Evolutionary conservation across 768 basidiomycete species (phyloP).

Genomic region (Mycena epipterygia): DNA sequence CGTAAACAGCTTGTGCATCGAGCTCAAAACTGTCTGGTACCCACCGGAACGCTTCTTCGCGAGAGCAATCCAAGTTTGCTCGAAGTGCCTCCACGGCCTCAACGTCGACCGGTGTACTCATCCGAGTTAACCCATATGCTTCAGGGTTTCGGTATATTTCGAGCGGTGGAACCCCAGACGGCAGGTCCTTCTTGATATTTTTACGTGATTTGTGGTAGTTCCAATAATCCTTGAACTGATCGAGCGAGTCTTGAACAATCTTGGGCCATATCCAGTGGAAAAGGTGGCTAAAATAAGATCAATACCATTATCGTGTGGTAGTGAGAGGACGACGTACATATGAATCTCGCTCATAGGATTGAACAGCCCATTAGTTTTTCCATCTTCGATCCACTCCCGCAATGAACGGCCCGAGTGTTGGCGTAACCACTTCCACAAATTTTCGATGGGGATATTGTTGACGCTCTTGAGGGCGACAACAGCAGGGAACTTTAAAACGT

Average conservation of each 20-base stretch:
- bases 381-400: not conserved
- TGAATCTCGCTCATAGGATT: not conserved
- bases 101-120: not conserved
- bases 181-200: slow-evolving; percentile 10
- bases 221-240: slow-evolving; percentile 38
- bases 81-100: slow-evolving; percentile 6
- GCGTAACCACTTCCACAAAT: slow-evolving; percentile 39
- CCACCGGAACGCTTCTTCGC: slow-evolving; percentile 28
- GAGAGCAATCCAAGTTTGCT: not conserved
- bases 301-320: not conserved
- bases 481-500: slow-evolving; percentile 26
- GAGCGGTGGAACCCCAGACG: slow-evolving; percentile 6
- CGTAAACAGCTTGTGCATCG: slow-evolving; percentile 8
- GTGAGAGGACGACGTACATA: not conserved
- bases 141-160: slow-evolving; percentile 13
- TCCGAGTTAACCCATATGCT: slow-evolving; percentile 14
- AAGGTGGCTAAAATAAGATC: slow-evolving; percentile 21
- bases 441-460: slow-evolving; percentile 41
- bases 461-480: slow-evolving; percentile 37
- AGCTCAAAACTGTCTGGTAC: slow-evolving; percentile 15
- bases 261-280: slow-evolving; percentile 44
- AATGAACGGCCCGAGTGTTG: slow-evolving; percentile 24
- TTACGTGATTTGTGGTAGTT: slow-evolving; percentile 32
- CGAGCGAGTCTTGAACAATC: slow-evolving; percentile 35
- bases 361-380: slow-evolving; percentile 9